Evolutionary conservation across 2,329 filamentous ascomycete genomes (phyloP).

Genomic region (Westerdykella aurantiaca): DNA sequence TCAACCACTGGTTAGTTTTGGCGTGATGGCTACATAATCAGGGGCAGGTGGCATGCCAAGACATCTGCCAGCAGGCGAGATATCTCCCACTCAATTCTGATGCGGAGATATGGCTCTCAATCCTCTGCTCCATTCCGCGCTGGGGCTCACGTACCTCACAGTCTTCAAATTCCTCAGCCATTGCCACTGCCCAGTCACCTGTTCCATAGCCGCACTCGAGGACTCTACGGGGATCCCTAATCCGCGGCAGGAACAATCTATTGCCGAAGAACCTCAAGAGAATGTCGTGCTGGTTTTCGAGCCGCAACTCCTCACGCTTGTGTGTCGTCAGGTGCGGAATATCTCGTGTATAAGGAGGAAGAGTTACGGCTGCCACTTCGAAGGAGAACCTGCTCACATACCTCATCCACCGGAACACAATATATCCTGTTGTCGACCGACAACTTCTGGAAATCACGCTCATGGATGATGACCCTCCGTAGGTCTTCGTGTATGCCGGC

Average conservation of each 20-base stretch:
- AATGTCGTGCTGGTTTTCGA: conserved; percentile 31
- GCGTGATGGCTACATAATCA: not conserved
- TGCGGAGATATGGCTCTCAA: no score
- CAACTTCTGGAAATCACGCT: conserved; percentile 35
- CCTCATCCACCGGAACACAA: conserved; percentile 35
- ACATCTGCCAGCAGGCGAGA: not conserved
- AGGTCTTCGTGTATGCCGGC: conserved; percentile 9
- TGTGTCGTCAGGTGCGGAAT: conserved; percentile 6
- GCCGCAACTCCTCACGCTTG: conserved; percentile 35
- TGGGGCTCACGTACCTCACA: conserved; percentile 28
- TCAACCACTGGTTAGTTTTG: conserved; percentile 8
- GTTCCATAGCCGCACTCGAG: conserved; percentile 39
- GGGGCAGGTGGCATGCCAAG: no score
- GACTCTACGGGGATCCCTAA: conserved; percentile 29
- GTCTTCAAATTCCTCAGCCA: conserved; percentile 34
- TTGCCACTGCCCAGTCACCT: conserved; percentile 34
- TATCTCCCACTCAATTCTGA: not conserved
- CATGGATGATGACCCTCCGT: conserved; percentile 27
- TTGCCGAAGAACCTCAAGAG: conserved; percentile 27
- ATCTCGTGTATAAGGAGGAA: not conserved
- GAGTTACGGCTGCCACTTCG: not conserved
- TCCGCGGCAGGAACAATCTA: conserved; percentile 23
- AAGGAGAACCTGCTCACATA: conserved; percentile 10
- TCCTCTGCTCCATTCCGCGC: not conserved
- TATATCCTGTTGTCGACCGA: conserved; percentile 37